These are phyloP conservation scores for Dipteronia dyeriana DNA, from an alignment of 345 rosid genomes.

Conservation along the genomic window DNA sequence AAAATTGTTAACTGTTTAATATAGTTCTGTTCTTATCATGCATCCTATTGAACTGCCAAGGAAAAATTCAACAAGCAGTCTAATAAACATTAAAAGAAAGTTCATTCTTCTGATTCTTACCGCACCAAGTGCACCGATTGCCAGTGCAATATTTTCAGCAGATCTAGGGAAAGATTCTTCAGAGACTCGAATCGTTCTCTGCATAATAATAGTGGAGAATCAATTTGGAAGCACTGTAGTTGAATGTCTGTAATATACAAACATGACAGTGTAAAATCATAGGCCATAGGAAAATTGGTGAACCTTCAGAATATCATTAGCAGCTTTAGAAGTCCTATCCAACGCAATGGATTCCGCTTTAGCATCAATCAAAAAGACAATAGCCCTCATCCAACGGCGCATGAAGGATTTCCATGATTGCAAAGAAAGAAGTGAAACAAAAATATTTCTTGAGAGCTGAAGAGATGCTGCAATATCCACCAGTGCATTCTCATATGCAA, in stretches of 20 bases:
- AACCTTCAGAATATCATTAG: slow-evolving; percentile 86
- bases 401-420: slow-evolving; percentile 93
- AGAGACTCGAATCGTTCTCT: slow-evolving; percentile 64
- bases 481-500: slow-evolving; percentile 58
- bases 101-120: slow-evolving; percentile 44
- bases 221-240: not conserved
- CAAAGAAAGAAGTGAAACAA: slow-evolving; percentile 75
- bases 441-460: slow-evolving; percentile 76
- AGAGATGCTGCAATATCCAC: slow-evolving; percentile 72
- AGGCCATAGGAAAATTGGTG: slow-evolving; percentile 12
- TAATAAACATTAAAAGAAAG: slow-evolving; percentile 6
- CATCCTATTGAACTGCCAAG: not conserved
- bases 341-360: slow-evolving; percentile 40
- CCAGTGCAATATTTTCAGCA: slow-evolving; percentile 83
- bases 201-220: slow-evolving; percentile 23
- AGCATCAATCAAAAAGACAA: slow-evolving; percentile 45
- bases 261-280: slow-evolving; percentile 12
- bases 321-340: slow-evolving; percentile 75
- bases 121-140: slow-evolving; percentile 77
- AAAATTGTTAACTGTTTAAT: not conserved
- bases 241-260: not conserved
- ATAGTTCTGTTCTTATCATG: not conserved
- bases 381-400: slow-evolving; percentile 77
- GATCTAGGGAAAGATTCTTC: slow-evolving; percentile 83
- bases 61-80: not conserved